phyloP scores from a whole-genome alignment of 306 rosid genomes.

The Psophocarpus tetragonolobus region DNA sequence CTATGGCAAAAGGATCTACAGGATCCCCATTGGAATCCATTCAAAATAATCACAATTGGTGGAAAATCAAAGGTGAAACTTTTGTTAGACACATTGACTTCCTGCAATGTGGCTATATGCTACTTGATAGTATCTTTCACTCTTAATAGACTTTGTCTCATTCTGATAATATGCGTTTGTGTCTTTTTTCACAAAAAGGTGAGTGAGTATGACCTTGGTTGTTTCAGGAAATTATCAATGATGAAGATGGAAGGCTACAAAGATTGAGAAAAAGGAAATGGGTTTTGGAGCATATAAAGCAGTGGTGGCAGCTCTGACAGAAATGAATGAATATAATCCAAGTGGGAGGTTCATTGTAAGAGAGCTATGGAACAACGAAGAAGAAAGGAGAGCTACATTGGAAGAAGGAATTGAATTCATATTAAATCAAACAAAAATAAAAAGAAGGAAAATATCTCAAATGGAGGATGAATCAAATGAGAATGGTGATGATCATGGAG shows the following conservation, averaged over 20 bases:
- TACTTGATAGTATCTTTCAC: neutral
- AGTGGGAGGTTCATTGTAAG: slow-evolving; percentile 42
- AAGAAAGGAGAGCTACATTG: slow-evolving; percentile 38
- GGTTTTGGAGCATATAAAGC: slow-evolving; percentile 34
- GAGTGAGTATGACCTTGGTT: neutral
- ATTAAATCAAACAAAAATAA: neutral
- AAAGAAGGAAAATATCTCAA: neutral
- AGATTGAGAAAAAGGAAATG: slow-evolving; percentile 27
- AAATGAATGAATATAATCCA: slow-evolving; percentile 49
- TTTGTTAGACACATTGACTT: too few species aligned
- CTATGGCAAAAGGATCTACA: slow-evolving; percentile 67
- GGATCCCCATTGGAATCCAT: slow-evolving; percentile 86
- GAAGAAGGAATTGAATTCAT: slow-evolving; percentile 38
- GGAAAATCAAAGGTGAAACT: slow-evolving; percentile 54
- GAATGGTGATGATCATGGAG: neutral
- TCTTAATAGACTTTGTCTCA: neutral
- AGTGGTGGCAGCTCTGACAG: slow-evolving; percentile 40
- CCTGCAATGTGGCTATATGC: too few species aligned
- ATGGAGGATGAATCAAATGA: neutral
- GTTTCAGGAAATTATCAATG: slow-evolving; percentile 50
- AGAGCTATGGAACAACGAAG: slow-evolving; percentile 42
- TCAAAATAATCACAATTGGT: slow-evolving; percentile 42
- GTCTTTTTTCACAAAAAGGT: neutral
- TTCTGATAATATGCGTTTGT: neutral
- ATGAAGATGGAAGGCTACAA: slow-evolving; percentile 41